Conservation (phyloP, 768 basidiomycete species). For the Lactifluus volemus region DNA sequence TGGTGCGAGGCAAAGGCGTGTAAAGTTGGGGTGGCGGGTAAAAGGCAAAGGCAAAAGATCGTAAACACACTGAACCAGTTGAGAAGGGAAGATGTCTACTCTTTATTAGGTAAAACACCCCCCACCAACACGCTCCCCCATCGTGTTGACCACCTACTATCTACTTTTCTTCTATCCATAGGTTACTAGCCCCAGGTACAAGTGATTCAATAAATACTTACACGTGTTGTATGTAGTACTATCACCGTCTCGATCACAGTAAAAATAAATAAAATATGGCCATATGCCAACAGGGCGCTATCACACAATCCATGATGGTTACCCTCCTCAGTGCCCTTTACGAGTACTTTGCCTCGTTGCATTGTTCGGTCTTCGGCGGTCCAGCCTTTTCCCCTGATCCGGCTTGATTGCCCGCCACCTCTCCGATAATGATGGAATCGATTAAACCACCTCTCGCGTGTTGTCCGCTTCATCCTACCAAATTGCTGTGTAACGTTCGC, state of each 20-base stretch:
- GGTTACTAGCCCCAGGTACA: conserved; percentile 1
- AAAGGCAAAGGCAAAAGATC: neutral
- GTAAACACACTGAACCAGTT: too few species aligned
- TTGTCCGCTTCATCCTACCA: neutral
- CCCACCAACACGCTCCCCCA: conserved; percentile 9
- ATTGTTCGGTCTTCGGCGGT: neutral
- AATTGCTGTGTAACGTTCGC: neutral
- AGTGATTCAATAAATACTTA: conserved; percentile 7
- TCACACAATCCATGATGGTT: neutral
- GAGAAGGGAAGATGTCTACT: neutral
- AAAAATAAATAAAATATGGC: neutral
- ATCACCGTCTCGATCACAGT: conserved; percentile 5
- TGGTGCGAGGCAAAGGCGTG: conserved; percentile 17
- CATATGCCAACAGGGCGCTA: neutral
- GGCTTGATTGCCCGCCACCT: conserved; percentile 1
- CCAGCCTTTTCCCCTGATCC: conserved; percentile 5
- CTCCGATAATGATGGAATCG: conserved; percentile 13
- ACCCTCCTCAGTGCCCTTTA: neutral
- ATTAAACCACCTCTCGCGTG: neutral
- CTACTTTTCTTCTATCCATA: neutral
- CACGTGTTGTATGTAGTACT: conserved; percentile 2
- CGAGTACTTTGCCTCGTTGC: conserved; percentile 7
- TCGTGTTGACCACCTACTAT: neutral
- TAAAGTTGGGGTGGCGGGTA: conserved; percentile 28
- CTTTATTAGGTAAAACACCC: conserved; percentile 9